These are phyloP conservation scores for Candida germanica DNA, from an alignment of 805 yeast genomes.

Conservation along the genomic window DNA sequence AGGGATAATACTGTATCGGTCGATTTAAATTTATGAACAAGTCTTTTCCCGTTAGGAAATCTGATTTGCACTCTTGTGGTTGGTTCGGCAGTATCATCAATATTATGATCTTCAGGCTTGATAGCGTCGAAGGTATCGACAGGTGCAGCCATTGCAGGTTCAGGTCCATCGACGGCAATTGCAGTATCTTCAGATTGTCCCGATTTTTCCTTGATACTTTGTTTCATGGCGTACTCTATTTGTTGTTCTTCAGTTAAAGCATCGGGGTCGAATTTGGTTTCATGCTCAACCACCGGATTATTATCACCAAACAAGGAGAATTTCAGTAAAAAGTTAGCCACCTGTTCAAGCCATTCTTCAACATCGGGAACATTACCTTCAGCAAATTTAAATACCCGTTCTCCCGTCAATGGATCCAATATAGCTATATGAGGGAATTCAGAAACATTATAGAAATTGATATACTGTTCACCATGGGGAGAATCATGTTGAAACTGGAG, in stretches of 20 bases:
- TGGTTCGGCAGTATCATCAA: constrained; percentile 61
- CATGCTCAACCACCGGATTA: constrained; percentile 66
- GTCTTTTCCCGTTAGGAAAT: constrained; percentile 79
- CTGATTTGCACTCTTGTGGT: constrained; percentile 84
- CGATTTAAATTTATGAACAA: constrained; percentile 64
- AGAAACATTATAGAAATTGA: constrained; percentile 66
- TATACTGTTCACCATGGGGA: constrained; percentile 66
- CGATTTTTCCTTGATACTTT: constrained; percentile 47
- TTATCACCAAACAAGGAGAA: constrained; percentile 63
- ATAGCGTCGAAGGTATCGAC: constrained; percentile 43
- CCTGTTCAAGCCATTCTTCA: constrained; percentile 61
- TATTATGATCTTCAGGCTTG: constrained; percentile 50
- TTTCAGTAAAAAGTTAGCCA: constrained; percentile 61
- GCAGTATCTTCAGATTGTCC: constrained; percentile 26
- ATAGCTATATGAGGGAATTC: constrained; percentile 87
- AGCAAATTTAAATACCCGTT: constrained; percentile 76
- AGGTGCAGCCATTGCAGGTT: constrained; percentile 7
- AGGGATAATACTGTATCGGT: constrained; percentile 56
- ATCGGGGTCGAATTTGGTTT: constrained; percentile 58
- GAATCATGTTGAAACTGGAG: constrained; percentile 83
- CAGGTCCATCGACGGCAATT: constrained; percentile 5
- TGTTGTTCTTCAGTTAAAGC: constrained; percentile 81
- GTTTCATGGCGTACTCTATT: constrained; percentile 67
- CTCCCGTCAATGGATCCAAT: constrained; percentile 94
- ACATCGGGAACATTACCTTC: constrained; percentile 56